A percentile compares a stretch with the other conserved stretches of the same genome.
Conservation (phyloP, 1,284 basidiomycete genomes). For the Fomitiporia mediterranea region DNA sequence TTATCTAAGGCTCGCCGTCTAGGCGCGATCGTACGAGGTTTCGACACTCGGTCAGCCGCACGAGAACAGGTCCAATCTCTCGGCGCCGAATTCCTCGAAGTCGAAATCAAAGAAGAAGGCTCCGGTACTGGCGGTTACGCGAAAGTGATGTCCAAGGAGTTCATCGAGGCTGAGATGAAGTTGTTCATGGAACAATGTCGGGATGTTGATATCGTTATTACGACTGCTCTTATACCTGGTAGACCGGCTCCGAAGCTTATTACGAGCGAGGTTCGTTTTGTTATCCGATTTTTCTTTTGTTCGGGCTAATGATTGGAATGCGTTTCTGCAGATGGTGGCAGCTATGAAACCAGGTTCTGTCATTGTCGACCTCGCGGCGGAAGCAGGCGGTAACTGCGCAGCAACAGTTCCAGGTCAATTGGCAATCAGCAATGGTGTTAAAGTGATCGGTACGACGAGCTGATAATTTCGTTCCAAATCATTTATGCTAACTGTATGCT, state of each 20-base stretch:
- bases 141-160: conserved; percentile 89
- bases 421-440: conserved; percentile 64
- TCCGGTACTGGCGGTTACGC: conserved; percentile 79
- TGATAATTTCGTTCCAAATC: not conserved
- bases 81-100: conserved; percentile 82
- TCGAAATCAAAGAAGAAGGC: conserved; percentile 72
- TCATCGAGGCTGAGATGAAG: conserved; percentile 84
- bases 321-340: conserved; percentile 53
- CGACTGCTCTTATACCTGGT: conserved; percentile 80
- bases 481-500: conserved; percentile 6
- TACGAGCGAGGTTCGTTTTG: conserved; percentile 49
- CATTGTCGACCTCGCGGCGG: conserved; percentile 80
- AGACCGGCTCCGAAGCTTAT: conserved; percentile 81
- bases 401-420: conserved; percentile 74
- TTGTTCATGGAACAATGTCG: conserved; percentile 81
- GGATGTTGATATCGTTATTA: conserved; percentile 83
- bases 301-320: conserved; percentile 1
- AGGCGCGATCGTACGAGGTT: conserved; percentile 81
- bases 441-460: conserved; percentile 61
- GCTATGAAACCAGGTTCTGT: conserved; percentile 87
- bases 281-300: not conserved
- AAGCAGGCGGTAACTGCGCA: conserved; percentile 81
- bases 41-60: conserved; percentile 78
- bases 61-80: conserved; percentile 84
- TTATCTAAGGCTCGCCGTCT: conserved; percentile 60